A percentile compares a stretch with the other conserved stretches of the same genome.
phyloP scores from a whole-genome alignment of 148 eudicot species.

The Persicaria maculosa region DNA sequence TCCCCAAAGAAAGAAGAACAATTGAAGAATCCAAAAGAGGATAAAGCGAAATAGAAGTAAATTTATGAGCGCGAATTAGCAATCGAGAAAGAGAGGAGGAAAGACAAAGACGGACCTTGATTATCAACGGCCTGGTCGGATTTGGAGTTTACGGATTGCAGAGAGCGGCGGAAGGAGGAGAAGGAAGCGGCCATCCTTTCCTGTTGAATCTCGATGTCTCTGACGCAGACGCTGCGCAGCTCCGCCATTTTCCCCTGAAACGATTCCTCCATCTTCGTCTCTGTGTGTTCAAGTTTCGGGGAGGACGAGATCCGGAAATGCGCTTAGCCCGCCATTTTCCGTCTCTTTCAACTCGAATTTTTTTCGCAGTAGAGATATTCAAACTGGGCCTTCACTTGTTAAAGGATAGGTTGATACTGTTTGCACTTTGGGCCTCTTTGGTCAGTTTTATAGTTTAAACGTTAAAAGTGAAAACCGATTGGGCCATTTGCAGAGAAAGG shows the following conservation, averaged over 20 bases:
- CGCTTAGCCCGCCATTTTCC: conserved; percentile 11
- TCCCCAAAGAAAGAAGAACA: background rate
- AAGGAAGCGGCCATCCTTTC: conserved; percentile 24
- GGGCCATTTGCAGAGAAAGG: no score
- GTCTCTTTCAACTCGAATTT: conserved; percentile 3
- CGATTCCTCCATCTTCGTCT: conserved; percentile 20
- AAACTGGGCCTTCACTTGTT: background rate
- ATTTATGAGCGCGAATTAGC: background rate
- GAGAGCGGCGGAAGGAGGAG: conserved; percentile 20
- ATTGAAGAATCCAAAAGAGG: background rate
- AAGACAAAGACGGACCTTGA: conserved; percentile 31
- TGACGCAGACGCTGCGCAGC: conserved; percentile 35
- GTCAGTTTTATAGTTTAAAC: no score
- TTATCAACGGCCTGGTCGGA: conserved; percentile 29
- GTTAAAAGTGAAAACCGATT: no score
- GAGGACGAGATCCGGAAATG: conserved; percentile 3
- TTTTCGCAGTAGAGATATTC: background rate
- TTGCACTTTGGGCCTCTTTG: no score
- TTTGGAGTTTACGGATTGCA: conserved; percentile 33
- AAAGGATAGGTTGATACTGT: no score
- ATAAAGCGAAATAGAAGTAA: background rate
- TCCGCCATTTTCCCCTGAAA: conserved; percentile 40
- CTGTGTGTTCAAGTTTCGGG: conserved; percentile 16
- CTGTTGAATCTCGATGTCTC: conserved; percentile 46
- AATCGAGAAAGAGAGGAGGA: background rate